Evolutionary conservation across 208 protist species (phyloP).

Genomic region (Eutreptiella sp.): DNA sequence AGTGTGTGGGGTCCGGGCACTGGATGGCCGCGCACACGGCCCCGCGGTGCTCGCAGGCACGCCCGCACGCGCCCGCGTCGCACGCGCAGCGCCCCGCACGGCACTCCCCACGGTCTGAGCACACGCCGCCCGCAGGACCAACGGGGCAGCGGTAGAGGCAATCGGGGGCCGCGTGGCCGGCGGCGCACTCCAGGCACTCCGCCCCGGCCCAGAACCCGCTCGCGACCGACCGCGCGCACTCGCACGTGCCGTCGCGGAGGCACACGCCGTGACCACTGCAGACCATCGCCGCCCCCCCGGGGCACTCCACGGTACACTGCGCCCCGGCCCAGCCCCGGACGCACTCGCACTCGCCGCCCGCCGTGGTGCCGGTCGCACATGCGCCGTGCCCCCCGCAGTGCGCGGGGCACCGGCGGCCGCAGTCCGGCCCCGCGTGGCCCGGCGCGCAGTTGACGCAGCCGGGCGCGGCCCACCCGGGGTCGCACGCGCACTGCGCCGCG

Average conservation of each 20-base stretch:
- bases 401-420: not conserved
- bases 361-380: not conserved
- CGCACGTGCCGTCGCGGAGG: slow-evolving; percentile 7
- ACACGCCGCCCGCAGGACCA: slow-evolving; percentile 8
- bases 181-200: slow-evolving; percentile 13
- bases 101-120: slow-evolving; percentile 29
- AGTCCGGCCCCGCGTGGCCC: not conserved
- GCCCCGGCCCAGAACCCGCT: slow-evolving; percentile 23
- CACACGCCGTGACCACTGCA: slow-evolving; percentile 17
- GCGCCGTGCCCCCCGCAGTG: slow-evolving; percentile 2
- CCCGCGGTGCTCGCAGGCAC: slow-evolving; percentile 15
- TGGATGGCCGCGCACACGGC: no score
- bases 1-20: no score
- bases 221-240: not conserved
- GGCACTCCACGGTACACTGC: slow-evolving; percentile 13
- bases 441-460: slow-evolving; percentile 14
- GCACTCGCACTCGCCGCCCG: slow-evolving; percentile 26
- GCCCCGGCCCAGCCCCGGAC: slow-evolving; percentile 5
- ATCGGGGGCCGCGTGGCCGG: slow-evolving; percentile 9
- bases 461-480: slow-evolving; percentile 16
- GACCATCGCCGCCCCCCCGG: slow-evolving; percentile 9
- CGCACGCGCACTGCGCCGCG: not conserved
- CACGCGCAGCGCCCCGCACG: slow-evolving; percentile 22
- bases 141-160: slow-evolving; percentile 4
- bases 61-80: not conserved